Evolutionary conservation across 176 grass and related monocot genomes (phyloP).

Genomic region (Carex kokanica): DNA sequence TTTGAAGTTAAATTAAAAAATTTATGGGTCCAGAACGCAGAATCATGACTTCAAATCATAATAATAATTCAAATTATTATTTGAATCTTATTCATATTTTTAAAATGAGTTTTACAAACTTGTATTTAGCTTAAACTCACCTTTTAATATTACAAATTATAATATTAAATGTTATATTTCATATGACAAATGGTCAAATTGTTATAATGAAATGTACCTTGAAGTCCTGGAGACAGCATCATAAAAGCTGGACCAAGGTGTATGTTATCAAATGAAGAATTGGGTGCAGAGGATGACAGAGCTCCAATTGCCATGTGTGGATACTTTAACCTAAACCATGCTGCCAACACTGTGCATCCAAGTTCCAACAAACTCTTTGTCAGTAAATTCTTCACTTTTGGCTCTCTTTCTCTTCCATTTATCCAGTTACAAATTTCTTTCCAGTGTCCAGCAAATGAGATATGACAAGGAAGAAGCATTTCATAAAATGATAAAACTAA

Average conservation of each 20-base stretch:
- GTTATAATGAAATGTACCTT: conserved; percentile 39
- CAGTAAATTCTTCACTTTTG: background rate
- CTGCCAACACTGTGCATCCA: conserved; percentile 57
- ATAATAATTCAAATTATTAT: too few species aligned
- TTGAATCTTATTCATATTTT: too few species aligned
- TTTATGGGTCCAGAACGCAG: too few species aligned
- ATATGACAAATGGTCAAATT: background rate
- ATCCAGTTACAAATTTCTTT: background rate
- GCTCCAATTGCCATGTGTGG: conserved; percentile 88
- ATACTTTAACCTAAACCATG: conserved; percentile 98
- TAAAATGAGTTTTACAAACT: too few species aligned
- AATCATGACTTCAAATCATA: too few species aligned
- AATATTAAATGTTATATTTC: background rate
- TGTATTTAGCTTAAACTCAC: too few species aligned
- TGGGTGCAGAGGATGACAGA: conserved; percentile 75
- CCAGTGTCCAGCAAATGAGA: background rate
- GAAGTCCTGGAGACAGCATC: conserved; percentile 77
- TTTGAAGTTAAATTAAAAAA: too few species aligned
- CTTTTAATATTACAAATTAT: too few species aligned
- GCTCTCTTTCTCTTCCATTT: background rate
- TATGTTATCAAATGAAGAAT: conserved; percentile 89
- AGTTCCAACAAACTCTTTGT: conserved; percentile 18
- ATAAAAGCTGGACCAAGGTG: conserved; percentile 74
- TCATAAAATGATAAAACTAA: background rate
- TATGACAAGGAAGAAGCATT: background rate